phyloP scores from a whole-genome alignment of 768 basidiomycete genomes.

The Lentinula raphanica region DNA sequence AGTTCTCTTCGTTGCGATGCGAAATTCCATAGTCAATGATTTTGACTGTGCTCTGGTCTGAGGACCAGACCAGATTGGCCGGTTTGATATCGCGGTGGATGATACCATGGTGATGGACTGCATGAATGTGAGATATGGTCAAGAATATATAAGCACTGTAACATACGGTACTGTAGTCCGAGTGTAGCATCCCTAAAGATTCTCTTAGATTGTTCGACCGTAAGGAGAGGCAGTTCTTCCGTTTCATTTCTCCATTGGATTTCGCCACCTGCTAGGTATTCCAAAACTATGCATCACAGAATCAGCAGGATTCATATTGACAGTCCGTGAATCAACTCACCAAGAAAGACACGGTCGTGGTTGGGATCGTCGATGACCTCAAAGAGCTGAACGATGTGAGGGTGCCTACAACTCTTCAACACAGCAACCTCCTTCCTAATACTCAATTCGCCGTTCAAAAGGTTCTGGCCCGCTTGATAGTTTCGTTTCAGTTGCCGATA shows the following conservation, averaged over 20 bases:
- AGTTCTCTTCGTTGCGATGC: slow-evolving; percentile 4
- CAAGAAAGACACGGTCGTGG: slow-evolving; percentile 79
- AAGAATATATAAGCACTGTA: neutral
- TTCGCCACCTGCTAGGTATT: slow-evolving; percentile 37
- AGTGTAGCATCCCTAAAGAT: slow-evolving; percentile 38
- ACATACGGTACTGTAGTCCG: slow-evolving; percentile 38
- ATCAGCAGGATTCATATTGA: neutral
- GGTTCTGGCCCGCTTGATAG: slow-evolving; percentile 28
- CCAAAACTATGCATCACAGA: slow-evolving; percentile 28
- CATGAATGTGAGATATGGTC: slow-evolving; percentile 1
- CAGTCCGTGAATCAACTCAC: slow-evolving; percentile 38
- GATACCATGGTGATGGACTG: slow-evolving; percentile 47
- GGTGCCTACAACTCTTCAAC: slow-evolving; percentile 82
- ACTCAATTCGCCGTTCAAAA: slow-evolving; percentile 64
- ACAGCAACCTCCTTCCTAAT: slow-evolving; percentile 86
- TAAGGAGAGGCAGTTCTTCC: slow-evolving; percentile 26
- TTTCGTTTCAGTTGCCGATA: slow-evolving; percentile 48
- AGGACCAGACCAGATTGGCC: slow-evolving; percentile 69
- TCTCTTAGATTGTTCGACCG: slow-evolving; percentile 32
- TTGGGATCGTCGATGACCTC: slow-evolving; percentile 89
- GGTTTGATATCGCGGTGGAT: slow-evolving; percentile 91
- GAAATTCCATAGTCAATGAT: slow-evolving; percentile 80
- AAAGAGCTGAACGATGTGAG: slow-evolving; percentile 70
- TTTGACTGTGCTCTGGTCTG: slow-evolving; percentile 58
- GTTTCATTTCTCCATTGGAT: slow-evolving; percentile 31